These are phyloP conservation scores for Talaromyces nanjingensis DNA, from an alignment of 495 filamentous ascomycete species.

Conservation along the genomic window DNA sequence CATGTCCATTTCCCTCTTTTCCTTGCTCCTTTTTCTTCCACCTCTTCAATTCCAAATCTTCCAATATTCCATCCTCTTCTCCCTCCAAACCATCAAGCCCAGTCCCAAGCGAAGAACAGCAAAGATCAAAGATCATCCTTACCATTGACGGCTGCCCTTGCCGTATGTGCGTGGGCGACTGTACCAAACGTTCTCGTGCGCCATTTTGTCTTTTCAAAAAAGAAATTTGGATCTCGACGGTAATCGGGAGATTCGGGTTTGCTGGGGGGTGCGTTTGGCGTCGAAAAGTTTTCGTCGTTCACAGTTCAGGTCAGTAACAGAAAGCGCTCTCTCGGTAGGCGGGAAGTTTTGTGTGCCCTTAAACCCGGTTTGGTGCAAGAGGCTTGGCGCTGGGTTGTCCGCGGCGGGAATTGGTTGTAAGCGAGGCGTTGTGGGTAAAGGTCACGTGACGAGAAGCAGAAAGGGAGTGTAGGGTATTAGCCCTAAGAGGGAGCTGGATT, in stretches of 20 bases:
- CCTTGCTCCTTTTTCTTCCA: conserved; percentile 7
- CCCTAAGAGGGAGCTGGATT: neutral
- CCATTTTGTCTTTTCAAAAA: conserved; percentile 54
- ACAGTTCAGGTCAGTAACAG: neutral
- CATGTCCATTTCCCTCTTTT: conserved; percentile 7
- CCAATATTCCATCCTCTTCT: conserved; percentile 10
- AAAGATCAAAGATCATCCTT: conserved; percentile 27
- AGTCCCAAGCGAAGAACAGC: conserved; percentile 10
- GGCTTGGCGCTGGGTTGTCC: neutral
- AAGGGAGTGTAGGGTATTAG: neutral
- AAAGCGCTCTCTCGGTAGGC: neutral
- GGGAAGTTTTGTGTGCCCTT: conserved; percentile 1
- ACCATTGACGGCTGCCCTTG: conserved; percentile 91
- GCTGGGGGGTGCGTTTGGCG: neutral
- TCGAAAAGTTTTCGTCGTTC: neutral
- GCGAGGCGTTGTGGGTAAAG: neutral
- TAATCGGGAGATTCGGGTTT: neutral
- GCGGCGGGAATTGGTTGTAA: neutral
- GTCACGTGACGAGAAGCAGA: neutral
- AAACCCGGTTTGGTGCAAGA: neutral
- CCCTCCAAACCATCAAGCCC: conserved; percentile 12
- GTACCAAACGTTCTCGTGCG: conserved; percentile 99
- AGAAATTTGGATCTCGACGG: neutral
- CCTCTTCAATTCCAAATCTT: neutral
- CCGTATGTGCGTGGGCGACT: conserved; percentile 82